These are phyloP conservation scores for Kwoniella shivajii DNA, from an alignment of 1,284 basidiomycete genomes.

Conservation along the genomic window DNA sequence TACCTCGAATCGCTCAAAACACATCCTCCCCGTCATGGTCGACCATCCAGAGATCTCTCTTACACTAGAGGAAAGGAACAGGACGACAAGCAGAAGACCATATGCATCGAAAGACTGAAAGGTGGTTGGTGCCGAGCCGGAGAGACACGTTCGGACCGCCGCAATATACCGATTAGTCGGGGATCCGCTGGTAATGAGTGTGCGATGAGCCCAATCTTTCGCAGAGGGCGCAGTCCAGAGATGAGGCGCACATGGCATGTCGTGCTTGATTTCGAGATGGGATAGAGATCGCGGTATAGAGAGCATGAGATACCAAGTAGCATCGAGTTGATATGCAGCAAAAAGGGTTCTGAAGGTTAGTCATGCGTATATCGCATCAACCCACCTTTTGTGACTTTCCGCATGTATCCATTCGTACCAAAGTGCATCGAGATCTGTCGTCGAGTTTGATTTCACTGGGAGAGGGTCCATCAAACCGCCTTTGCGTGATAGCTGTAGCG, in stretches of 20 bases:
- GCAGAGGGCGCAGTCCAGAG: conserved; percentile 24
- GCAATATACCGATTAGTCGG: conserved; percentile 20
- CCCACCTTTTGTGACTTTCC: conserved; percentile 12
- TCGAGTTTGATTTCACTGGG: conserved; percentile 1
- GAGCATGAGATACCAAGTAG: conserved; percentile 35
- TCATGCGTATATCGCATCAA: conserved; percentile 9
- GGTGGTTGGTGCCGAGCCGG: background rate
- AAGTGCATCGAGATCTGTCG: conserved; percentile 7
- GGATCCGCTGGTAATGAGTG: conserved; percentile 12
- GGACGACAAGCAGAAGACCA: conserved; percentile 23
- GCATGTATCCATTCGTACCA: conserved; percentile 11
- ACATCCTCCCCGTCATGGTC: conserved; percentile 38
- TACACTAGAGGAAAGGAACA: conserved; percentile 29
- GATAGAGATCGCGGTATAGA: conserved; percentile 34
- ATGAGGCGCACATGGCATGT: conserved; percentile 26
- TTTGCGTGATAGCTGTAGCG: conserved; percentile 3
- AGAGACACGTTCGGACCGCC: conserved; percentile 17
- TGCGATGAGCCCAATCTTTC: conserved; percentile 34
- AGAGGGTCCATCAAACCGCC: conserved; percentile 11
- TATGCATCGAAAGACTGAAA: conserved; percentile 9
- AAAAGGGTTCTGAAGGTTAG: conserved; percentile 1
- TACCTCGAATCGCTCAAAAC: conserved; percentile 35
- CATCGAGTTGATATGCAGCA: conserved; percentile 28
- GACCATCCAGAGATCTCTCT: conserved; percentile 42
- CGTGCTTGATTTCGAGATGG: conserved; percentile 43